phyloP scores from a whole-genome alignment of 202 grass and related monocot species.

The Zoysia matrella region DNA sequence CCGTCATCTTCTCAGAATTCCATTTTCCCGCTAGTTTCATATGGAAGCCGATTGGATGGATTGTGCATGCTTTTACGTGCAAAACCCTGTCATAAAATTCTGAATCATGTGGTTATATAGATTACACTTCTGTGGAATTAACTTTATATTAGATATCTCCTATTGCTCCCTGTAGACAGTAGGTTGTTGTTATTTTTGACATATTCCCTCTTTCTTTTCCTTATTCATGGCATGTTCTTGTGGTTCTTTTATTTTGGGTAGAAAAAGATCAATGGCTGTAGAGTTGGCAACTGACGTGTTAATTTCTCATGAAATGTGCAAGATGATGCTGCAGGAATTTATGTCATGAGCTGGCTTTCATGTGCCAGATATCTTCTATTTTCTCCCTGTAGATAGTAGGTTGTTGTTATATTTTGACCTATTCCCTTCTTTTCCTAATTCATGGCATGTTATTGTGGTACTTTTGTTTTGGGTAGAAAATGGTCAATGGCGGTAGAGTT shows the following conservation, averaged over 20 bases:
- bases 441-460: neutral
- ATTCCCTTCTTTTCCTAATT: neutral
- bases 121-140: too few species aligned
- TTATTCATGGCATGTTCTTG: too few species aligned
- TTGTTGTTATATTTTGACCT: neutral
- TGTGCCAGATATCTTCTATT: conserved; percentile 11
- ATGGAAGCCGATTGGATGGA: conserved; percentile 21
- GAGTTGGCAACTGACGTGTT: too few species aligned
- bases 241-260: too few species aligned
- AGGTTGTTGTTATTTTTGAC: too few species aligned
- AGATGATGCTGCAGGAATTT: too few species aligned
- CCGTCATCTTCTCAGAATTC: conserved; percentile 1
- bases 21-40: neutral
- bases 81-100: too few species aligned
- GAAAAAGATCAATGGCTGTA: too few species aligned
- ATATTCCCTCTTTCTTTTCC: too few species aligned
- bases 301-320: too few species aligned
- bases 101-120: too few species aligned
- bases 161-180: too few species aligned
- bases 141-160: neutral
- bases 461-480: conserved; percentile 61
- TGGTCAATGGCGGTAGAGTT: conserved; percentile 92
- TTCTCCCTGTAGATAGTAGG: neutral
- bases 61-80: neutral
- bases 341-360: neutral